Conservation (phyloP, 2,329 filamentous ascomycete genomes). For the Bipolaris sorokiniana region DNA sequence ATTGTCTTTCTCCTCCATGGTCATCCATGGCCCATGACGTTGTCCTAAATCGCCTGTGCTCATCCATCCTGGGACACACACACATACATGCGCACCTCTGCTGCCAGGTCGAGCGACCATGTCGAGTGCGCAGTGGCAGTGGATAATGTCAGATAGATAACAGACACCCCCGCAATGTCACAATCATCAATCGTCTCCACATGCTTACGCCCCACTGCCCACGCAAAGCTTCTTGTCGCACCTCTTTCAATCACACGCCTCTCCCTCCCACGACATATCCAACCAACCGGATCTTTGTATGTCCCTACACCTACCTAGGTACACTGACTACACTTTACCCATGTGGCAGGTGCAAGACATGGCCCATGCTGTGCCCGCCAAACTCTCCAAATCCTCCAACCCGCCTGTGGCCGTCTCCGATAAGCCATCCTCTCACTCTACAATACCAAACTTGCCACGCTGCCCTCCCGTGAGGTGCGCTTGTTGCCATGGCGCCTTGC, state of each 20-base stretch:
- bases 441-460: conserved; percentile 11
- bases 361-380: conserved; percentile 14
- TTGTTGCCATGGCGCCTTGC: not conserved
- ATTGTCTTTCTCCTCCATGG: conserved; percentile 2
- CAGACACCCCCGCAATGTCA: conserved; percentile 1
- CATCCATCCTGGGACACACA: not conserved
- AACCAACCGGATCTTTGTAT: conserved; percentile 1
- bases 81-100: not conserved
- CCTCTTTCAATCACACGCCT: conserved; percentile 16
- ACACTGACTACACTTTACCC: not conserved
- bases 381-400: not conserved
- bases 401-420: not conserved
- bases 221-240: conserved; percentile 20
- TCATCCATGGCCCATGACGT: conserved; percentile 11
- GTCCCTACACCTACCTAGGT: no score
- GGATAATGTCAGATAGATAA: conserved; percentile 7
- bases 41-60: conserved; percentile 3
- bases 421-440: not conserved
- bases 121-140: not conserved
- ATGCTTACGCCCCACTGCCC: conserved; percentile 13
- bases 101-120: not conserved
- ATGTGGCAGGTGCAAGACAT: not conserved
- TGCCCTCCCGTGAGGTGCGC: conserved; percentile 5
- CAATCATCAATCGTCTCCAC: conserved; percentile 6
- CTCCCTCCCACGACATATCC: conserved; percentile 12